phyloP scores from a whole-genome alignment of 331 rosid genomes.

The Quercus lobata region DNA sequence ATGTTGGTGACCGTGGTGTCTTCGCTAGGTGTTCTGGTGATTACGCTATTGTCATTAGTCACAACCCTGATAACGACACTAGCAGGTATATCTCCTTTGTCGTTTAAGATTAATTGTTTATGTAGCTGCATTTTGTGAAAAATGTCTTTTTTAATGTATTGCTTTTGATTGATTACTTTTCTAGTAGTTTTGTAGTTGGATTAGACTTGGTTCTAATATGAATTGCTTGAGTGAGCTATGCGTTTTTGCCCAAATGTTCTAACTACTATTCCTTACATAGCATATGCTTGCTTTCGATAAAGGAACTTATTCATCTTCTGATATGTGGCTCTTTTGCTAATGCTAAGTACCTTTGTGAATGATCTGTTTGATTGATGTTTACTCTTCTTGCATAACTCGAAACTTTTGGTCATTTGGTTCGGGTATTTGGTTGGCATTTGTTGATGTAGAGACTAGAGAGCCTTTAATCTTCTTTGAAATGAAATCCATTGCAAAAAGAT shows the following conservation, averaged over 20 bases:
- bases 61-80: slow-evolving; percentile 67
- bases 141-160: not conserved
- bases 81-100: slow-evolving; percentile 28
- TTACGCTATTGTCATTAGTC: slow-evolving; percentile 63
- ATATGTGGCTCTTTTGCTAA: too few species aligned
- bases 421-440: not conserved
- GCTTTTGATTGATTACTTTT: not conserved
- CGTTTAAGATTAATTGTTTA: not conserved
- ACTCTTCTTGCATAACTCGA: not conserved
- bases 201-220: not conserved
- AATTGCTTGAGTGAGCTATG: not conserved
- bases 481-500: too few species aligned
- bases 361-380: not conserved
- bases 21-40: slow-evolving; percentile 66
- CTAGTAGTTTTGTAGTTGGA: not conserved
- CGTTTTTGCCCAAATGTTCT: not conserved
- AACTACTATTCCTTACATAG: too few species aligned
- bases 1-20: slow-evolving; percentile 69
- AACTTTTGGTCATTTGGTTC: not conserved
- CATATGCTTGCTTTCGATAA: too few species aligned
- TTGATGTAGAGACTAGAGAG: not conserved
- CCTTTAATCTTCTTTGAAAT: not conserved
- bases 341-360: not conserved
- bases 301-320: too few species aligned
- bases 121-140: not conserved